Base-by-base conservation (phyloP, 108 stramenopile genomes). In the Cyclotella cryptica region DNA sequence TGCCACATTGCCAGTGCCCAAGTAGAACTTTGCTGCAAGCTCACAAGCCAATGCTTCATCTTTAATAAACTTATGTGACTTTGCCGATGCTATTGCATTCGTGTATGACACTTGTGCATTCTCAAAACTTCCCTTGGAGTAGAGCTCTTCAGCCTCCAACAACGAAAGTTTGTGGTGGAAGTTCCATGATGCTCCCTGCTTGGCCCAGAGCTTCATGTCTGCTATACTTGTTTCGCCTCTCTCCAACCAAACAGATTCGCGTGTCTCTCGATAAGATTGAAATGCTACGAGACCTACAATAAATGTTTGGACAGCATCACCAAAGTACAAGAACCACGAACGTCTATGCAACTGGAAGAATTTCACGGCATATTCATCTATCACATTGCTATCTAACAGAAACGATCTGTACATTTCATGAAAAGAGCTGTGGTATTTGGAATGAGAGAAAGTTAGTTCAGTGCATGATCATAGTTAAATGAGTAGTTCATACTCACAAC, bases 41-140 rank as follows among this genome's bases (percentile, higher is more conserved):
- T 79, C 72, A 52, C 65, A 62, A n/a, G 78, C 72, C 30, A 79
- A 28, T 3, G 78, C 78, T 39, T 79, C 55, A n/a, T 73, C 72
- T 0, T 59, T 42, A 10, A 74, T 27, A 17, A 74, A 54, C 30
- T 45, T 66, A n/a, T 79, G 63, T 2, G 17, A 18, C 9, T 52
- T 22, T 17, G 78, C 72, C 18, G 27, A 60, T 30, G 61, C 30
- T 22, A 74, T 79, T 21, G 78, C 78, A 27, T 55, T 67, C 17
- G 44, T 45, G 42, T 79, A 79, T 11, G 28, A 29, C 3, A 18
- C 35, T 51, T 22, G 40, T 3, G 78, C 78, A 28, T 24, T 30
- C 12, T 22, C 64, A 3, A 67, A 3, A 18, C 74, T 46, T 13
- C 57, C 44, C 29, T 63, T 24, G 26, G 45, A 46, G 55, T 66